Evolutionary conservation across 129 eudicot genomes (phyloP).

Genomic region (Silybum marianum): DNA sequence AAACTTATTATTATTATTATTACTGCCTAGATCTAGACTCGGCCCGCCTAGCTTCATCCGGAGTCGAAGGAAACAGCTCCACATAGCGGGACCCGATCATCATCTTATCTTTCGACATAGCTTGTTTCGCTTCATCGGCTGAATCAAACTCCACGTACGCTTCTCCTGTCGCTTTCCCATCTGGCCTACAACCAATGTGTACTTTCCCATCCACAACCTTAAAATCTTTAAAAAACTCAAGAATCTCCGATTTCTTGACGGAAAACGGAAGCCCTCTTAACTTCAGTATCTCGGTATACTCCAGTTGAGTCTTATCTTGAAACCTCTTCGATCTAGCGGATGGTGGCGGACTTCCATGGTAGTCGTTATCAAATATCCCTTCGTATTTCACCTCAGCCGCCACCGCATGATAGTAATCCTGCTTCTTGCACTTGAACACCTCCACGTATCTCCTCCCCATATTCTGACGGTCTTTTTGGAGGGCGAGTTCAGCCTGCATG

Average conservation of each 20-base stretch:
- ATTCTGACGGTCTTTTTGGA: constrained; percentile 73
- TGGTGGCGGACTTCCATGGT: constrained; percentile 55
- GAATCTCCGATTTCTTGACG: constrained; percentile 59
- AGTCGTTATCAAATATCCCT: constrained; percentile 47
- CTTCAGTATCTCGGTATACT: constrained; percentile 80
- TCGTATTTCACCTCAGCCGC: constrained; percentile 77
- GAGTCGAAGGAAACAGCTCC: constrained; percentile 88
- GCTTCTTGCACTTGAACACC: constrained; percentile 89
- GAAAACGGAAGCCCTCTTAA: constrained; percentile 89
- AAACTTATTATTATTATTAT: background rate
- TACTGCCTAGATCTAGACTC: constrained; percentile 78
- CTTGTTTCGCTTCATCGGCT: constrained; percentile 75
- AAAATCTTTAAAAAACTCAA: constrained; percentile 67
- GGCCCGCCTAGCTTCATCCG: constrained; percentile 83
- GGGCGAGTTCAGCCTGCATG: constrained; percentile 78
- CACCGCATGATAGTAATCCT: constrained; percentile 88
- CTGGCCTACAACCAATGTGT: constrained; percentile 76
- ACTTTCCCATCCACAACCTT: constrained; percentile 59
- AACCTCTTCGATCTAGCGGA: constrained; percentile 59
- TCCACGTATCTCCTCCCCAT: constrained; percentile 94
- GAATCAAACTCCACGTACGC: constrained; percentile 84
- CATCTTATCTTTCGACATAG: constrained; percentile 84
- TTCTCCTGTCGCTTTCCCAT: constrained; percentile 96
- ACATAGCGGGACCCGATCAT: constrained; percentile 82
- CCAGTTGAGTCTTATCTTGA: constrained; percentile 77